Base-by-base conservation (phyloP, 768 basidiomycete species). In the Xanthoconium purpureum region DNA sequence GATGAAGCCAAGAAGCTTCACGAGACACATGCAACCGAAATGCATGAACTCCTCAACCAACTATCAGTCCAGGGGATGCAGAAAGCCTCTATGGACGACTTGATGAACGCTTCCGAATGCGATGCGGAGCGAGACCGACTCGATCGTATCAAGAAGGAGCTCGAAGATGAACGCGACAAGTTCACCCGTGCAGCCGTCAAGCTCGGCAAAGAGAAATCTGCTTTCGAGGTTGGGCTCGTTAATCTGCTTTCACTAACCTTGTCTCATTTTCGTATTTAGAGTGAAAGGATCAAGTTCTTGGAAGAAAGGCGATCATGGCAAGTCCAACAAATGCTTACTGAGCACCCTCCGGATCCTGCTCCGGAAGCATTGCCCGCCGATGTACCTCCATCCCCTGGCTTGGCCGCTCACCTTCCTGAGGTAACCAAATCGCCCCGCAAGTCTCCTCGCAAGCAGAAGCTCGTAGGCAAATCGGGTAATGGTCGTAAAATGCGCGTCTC, bases 241-340 rank as follows among this genome's bases (percentile, higher is more conserved):
- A n/a, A 53, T 40, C 14, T 51, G 14, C 47, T 48, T 52, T 33
- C 15, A 28, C 29, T 20, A n/a, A 29, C 17, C n/a, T 29, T 20
- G 14, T 43, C 55, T 57, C 38, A 65, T 40, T 38, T 33, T 35
- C 29, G 35, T 28, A 44, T 39, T 49, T 61, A 91, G 89, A 80
- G 79, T 11, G 85, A 89, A 64, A 79, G 82, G 20, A 65, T 83
- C 29, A 78, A 77, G 52, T 77, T 90, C 40, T 43, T 80, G 47
- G 87, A 90, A 59, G 89, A 91, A 67, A 87, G 82, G 64, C 80
- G 85, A n/a, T 73, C 78, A n/a, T 89, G 86, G 88, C 79, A 85
- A 54, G 80, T 84, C 1, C 78, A 86, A 46, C 74, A 74, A 66
- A 84, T 88, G 78, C 75, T 84, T 4, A 77, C 80, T 1, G 82